Conservation (phyloP, 164 flowering plant genomes). For the Kalanchoe fedtschenkoi region DNA sequence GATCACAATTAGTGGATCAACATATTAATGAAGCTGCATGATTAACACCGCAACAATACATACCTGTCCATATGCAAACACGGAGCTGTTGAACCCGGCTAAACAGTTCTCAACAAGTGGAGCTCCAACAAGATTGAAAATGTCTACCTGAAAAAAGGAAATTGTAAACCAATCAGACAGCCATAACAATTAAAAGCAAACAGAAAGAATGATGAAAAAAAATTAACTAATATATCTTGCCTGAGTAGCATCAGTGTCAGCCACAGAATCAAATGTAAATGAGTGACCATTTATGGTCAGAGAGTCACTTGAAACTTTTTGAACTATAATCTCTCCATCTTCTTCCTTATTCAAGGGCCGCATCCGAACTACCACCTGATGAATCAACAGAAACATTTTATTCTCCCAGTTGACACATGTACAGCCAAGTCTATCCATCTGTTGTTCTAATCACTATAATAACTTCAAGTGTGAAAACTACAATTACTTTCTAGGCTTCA, state of each 20-base stretch:
- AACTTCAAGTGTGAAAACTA: too few species aligned
- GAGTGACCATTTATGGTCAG: constrained; percentile 57
- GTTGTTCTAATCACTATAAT: too few species aligned
- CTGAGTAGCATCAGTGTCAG: constrained; percentile 63
- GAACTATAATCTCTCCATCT: constrained; percentile 52
- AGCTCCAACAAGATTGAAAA: constrained; percentile 74
- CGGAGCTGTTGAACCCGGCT: constrained; percentile 93
- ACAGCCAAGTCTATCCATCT: too few species aligned
- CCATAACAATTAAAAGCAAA: background rate
- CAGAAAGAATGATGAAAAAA: background rate
- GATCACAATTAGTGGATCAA: background rate
- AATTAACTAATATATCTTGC: constrained; percentile 17
- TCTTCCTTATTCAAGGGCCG: constrained; percentile 62
- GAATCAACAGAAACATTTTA: background rate
- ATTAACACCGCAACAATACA: background rate
- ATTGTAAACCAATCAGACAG: background rate
- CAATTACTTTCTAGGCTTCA: too few species aligned
- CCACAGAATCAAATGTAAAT: constrained; percentile 79
- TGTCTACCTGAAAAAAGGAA: constrained; percentile 45
- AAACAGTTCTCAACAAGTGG: constrained; percentile 92
- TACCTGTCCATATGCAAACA: constrained; percentile 99
- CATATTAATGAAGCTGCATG: background rate
- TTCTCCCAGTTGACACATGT: too few species aligned
- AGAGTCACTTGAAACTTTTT: constrained; percentile 53
- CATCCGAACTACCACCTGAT: constrained; percentile 76